Base-by-base conservation (phyloP, 495 filamentous ascomycete genomes). In the Podospora appendiculata region DNA sequence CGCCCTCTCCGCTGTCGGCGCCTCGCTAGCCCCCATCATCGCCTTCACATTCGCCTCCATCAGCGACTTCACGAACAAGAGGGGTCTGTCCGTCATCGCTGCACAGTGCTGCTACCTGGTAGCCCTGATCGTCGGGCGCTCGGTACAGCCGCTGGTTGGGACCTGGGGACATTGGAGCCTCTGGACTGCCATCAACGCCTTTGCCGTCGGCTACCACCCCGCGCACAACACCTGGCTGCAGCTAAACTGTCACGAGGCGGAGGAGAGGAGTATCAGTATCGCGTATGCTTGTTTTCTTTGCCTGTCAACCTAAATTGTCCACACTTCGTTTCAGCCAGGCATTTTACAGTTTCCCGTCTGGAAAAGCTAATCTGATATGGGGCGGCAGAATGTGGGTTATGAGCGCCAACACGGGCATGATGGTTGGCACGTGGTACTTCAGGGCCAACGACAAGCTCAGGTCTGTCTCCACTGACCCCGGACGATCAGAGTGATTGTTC, bases 181-280 rank as follows among this genome's bases (percentile, higher is more conserved):
- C 25, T 79, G 75, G 63, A 66, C 63, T 39, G 70, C 66, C 0
- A 68, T 74, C 3, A 72, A 77, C 45, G 65, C 67, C 1, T 64
- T 72, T 5, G 72, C 73, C 13, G 60, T 66, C 9, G 60, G 63
- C 6, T 66, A 74, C 18, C 74, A 79, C 55, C 66, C 70, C 33
- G 70, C 76, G 3, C 77, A 79, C 50, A 67, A 78, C 45, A 72
- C 73, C 14, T 78, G 76, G 76, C 52, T 79, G 0, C 75, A 75
- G 19, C 58, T 75, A 1, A 75, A 76, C 52, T 78, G 76, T 60
- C 62, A 58, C 9, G 51, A 64, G 9, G 70, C 72, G 6, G 66
- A 72, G 39, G 75, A 79, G 55, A 68, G 75, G 41, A 78, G 75
- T 41, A 59, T 78, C 11, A 61, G 69, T 36, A 75, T 78, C 67